phyloP scores from a whole-genome alignment of 768 basidiomycete genomes.

The Hydnum rufescens region DNA sequence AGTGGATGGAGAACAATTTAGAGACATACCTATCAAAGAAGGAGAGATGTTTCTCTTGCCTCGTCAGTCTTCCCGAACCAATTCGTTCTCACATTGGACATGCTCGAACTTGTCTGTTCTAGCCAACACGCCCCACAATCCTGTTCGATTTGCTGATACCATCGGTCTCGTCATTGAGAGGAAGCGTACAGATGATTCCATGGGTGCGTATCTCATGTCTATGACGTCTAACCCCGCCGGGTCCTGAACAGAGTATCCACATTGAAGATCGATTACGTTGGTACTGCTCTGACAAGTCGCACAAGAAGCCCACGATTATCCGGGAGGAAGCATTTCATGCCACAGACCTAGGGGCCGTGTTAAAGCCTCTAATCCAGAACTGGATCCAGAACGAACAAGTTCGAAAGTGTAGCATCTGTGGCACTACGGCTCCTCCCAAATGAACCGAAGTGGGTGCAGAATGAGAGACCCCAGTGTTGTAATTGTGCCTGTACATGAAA shows the following conservation, averaged over 20 bases:
- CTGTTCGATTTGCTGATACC: conserved; percentile 75
- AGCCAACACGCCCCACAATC: conserved; percentile 96
- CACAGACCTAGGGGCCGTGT: conserved; percentile 77
- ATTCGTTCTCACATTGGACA: neutral
- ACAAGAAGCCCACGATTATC: conserved; percentile 51
- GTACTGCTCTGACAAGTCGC: conserved; percentile 58
- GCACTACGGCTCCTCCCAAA: conserved; percentile 40
- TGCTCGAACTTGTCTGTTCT: neutral
- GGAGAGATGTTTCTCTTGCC: conserved; percentile 95
- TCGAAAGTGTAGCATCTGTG: conserved; percentile 56
- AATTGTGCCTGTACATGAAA: too few species aligned
- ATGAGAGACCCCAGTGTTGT: too few species aligned
- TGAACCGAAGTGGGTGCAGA: neutral
- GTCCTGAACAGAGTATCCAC: neutral
- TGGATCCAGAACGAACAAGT: conserved; percentile 54
- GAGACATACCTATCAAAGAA: conserved; percentile 77
- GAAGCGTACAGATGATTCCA: conserved; percentile 48
- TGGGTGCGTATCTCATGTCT: conserved; percentile 24
- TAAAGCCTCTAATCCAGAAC: conserved; percentile 74
- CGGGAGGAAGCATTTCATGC: conserved; percentile 74
- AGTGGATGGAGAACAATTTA: conserved; percentile 59
- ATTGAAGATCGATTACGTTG: conserved; percentile 74
- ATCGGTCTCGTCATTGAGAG: conserved; percentile 86
- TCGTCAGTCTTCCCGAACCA: conserved; percentile 27
- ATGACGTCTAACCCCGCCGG: conserved; percentile 2